Conservation (phyloP, 768 basidiomycete genomes). For the Tricholomella constricta region DNA sequence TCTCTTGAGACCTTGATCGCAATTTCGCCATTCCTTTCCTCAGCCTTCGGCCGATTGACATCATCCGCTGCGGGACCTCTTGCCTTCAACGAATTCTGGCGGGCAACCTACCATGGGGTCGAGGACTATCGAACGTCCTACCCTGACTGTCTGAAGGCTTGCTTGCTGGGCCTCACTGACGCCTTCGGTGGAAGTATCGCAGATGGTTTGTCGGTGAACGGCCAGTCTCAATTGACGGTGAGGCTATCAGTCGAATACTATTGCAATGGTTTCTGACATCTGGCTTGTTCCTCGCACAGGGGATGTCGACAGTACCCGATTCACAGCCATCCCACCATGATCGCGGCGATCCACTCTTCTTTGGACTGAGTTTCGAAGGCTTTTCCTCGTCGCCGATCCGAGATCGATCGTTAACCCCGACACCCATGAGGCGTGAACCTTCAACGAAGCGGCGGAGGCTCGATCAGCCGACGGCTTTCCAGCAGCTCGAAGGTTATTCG, state of each 20-base stretch:
- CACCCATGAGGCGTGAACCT: not conserved
- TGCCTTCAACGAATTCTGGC: constrained; percentile 61
- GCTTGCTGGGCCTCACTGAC: constrained; percentile 47
- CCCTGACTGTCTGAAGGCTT: constrained; percentile 47
- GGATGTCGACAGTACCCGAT: constrained; percentile 26
- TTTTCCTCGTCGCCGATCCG: not conserved
- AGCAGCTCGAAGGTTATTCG: not conserved
- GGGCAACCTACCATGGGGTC: constrained; percentile 49
- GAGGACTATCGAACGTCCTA: constrained; percentile 37
- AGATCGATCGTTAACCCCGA: not conserved
- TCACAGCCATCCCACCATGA: constrained; percentile 25
- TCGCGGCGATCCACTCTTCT: not conserved
- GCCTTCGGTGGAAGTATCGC: constrained; percentile 51
- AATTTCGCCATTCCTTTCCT: constrained; percentile 48
- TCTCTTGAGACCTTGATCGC: constrained; percentile 41
- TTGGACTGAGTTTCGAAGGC: not conserved
- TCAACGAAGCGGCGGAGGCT: constrained; percentile 1
- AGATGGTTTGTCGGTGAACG: constrained; percentile 40
- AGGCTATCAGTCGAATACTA: constrained; percentile 1
- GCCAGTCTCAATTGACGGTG: constrained; percentile 39
- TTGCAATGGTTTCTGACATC: not conserved
- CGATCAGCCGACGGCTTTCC: not conserved
- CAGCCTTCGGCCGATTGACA: constrained; percentile 48
- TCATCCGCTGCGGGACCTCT: constrained; percentile 49
- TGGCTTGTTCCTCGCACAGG: not conserved